Evolutionary conservation across 2,329 filamentous ascomycete genomes (phyloP).

Genomic region (Cladophialophora bantiana): DNA sequence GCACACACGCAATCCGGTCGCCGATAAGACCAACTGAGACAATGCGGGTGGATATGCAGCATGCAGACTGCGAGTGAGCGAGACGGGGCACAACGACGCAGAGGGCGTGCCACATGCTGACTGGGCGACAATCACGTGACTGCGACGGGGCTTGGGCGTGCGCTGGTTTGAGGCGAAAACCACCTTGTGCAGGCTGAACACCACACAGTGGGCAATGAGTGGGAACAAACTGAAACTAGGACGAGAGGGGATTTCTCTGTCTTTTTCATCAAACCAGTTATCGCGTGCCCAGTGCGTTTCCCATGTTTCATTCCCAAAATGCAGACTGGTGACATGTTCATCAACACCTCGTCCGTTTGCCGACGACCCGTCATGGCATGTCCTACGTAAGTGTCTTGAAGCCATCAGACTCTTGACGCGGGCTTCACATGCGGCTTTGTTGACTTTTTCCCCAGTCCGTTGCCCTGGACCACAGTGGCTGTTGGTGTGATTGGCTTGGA

Average conservation of each 20-base stretch:
- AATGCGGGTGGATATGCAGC: constrained; percentile 16
- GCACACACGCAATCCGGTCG: constrained; percentile 12
- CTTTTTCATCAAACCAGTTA: background rate
- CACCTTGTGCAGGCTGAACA: background rate
- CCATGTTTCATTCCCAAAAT: background rate
- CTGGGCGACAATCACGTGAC: constrained; percentile 13
- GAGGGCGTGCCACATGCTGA: constrained; percentile 9
- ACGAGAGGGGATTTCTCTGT: background rate
- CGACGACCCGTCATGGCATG: background rate
- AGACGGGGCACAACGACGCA: constrained; percentile 7
- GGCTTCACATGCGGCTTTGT: constrained; percentile 12
- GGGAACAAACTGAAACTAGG: constrained; percentile 10
- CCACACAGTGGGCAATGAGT: background rate
- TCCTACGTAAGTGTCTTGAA: background rate
- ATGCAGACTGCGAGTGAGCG: constrained; percentile 17
- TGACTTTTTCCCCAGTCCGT: constrained; percentile 17
- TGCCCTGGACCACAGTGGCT: constrained; percentile 22
- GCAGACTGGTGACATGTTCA: background rate
- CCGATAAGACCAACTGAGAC: constrained; percentile 24
- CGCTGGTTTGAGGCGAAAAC: constrained; percentile 3
- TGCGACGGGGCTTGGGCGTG: background rate
- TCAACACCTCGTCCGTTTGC: background rate
- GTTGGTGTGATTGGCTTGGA: constrained; percentile 18
- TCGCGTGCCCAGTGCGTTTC: background rate
- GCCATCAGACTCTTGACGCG: constrained; percentile 5